A percentile compares a stretch with the other conserved stretches of the same genome.
Evolutionary conservation across 352 stramenopile genomes (phyloP).

Genomic region (Globisporangium nunn): DNA sequence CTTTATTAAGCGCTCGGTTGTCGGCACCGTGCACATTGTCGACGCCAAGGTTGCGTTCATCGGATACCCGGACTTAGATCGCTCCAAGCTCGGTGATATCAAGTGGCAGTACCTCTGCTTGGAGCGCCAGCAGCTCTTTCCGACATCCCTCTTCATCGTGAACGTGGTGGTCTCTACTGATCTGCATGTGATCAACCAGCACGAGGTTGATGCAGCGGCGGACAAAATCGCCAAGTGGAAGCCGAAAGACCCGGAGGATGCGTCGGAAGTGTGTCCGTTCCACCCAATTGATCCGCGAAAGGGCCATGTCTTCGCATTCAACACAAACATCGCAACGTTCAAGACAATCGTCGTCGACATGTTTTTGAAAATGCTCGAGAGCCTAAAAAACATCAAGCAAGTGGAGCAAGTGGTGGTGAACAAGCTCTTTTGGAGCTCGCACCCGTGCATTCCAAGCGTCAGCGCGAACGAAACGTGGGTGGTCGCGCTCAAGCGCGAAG

Average conservation of each 20-base stretch:
- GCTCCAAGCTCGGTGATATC: slow-evolving; percentile 50
- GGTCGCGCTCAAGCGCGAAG: slow-evolving; percentile 38
- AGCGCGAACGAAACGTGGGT: slow-evolving; percentile 87
- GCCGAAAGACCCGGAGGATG: slow-evolving; percentile 61
- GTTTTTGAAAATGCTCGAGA: slow-evolving; percentile 77
- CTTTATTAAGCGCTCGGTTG: slow-evolving; percentile 48
- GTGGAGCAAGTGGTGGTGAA: slow-evolving; percentile 92
- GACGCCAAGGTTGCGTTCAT: slow-evolving; percentile 69
- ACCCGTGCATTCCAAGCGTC: slow-evolving; percentile 83
- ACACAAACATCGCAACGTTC: slow-evolving; percentile 55
- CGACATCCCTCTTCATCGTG: slow-evolving; percentile 65
- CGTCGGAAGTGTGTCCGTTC: slow-evolving; percentile 54
- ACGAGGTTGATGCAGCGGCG: slow-evolving; percentile 47
- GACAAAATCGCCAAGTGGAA: slow-evolving; percentile 48
- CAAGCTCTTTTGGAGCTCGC: slow-evolving; percentile 92
- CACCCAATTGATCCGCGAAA: slow-evolving; percentile 30
- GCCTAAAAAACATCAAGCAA: slow-evolving; percentile 79
- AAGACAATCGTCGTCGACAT: slow-evolving; percentile 53
- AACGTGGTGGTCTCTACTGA: slow-evolving; percentile 67
- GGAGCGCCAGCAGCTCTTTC: slow-evolving; percentile 49
- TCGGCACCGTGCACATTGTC: slow-evolving; percentile 61
- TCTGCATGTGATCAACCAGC: slow-evolving; percentile 70
- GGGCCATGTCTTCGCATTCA: slow-evolving; percentile 61
- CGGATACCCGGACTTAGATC: slow-evolving; percentile 55
- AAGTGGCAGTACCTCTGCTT: slow-evolving; percentile 78